Conservation (phyloP, 345 rosid species). For the Corchorus olitorius region DNA sequence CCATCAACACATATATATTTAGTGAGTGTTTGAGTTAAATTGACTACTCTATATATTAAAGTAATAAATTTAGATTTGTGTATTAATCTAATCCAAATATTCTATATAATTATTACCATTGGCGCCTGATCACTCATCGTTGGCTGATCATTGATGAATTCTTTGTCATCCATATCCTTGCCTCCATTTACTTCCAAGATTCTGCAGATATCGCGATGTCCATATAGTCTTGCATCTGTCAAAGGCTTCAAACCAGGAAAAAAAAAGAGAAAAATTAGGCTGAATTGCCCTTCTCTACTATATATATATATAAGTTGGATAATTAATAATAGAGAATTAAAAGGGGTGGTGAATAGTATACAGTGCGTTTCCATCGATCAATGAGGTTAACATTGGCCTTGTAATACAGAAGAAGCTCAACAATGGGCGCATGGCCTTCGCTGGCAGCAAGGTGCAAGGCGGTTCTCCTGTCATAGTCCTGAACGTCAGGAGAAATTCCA, state of each 20-base stretch:
- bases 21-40: too few relatives aligned
- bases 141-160: constrained; percentile 47
- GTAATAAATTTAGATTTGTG: too few relatives aligned
- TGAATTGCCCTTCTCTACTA: too few relatives aligned
- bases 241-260: constrained; percentile 42
- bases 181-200: constrained; percentile 68
- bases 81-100: background rate
- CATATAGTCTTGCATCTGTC: constrained; percentile 60
- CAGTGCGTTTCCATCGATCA: constrained; percentile 63
- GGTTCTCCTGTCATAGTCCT: constrained; percentile 61
- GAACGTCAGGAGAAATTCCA: constrained; percentile 57
- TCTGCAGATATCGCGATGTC: constrained; percentile 67
- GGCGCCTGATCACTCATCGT: constrained; percentile 34
- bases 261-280: background rate
- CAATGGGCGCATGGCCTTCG: constrained; percentile 63
- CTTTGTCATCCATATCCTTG: constrained; percentile 30
- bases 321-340: background rate
- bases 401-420: constrained; percentile 62
- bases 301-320: too few relatives aligned
- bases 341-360: constrained; percentile 5
- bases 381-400: constrained; percentile 57
- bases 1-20: background rate
- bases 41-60: too few relatives aligned
- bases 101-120: background rate
- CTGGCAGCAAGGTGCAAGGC: constrained; percentile 72